Percentiles rank a stretch among this genome's conserved stretches.
These are phyloP conservation scores for Leccinum pellstonianum DNA, from an alignment of 768 basidiomycete species.

Conservation along the genomic window DNA sequence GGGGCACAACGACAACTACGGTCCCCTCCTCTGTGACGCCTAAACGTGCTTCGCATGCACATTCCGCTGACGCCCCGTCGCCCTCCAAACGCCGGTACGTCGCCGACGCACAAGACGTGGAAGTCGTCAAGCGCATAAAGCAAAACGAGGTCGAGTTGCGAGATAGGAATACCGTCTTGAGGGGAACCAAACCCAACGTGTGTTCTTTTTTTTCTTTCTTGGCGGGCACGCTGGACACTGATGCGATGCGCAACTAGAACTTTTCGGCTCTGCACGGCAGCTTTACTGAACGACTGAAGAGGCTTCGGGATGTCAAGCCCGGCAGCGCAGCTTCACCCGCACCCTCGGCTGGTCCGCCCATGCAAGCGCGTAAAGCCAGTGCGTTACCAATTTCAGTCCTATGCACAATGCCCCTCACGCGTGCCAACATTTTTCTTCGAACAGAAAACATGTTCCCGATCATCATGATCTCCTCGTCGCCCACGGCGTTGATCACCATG, in stretches of 20 bases:
- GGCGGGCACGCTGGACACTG: not conserved
- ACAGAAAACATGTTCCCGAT: conserved; percentile 83
- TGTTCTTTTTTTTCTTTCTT: conserved; percentile 25
- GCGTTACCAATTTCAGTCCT: conserved; percentile 25
- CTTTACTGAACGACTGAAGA: conserved; percentile 78
- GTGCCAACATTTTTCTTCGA: not conserved
- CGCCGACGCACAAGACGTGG: conserved; percentile 72
- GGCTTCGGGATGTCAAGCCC: conserved; percentile 64
- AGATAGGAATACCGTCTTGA: conserved; percentile 79
- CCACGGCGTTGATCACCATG: conserved; percentile 95
- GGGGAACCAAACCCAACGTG: conserved; percentile 83
- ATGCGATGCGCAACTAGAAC: conserved; percentile 52
- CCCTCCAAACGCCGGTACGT: conserved; percentile 76
- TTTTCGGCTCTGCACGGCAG: conserved; percentile 67
- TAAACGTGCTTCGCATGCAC: conserved; percentile 20
- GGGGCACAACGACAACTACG: conserved; percentile 8
- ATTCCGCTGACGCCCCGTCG: conserved; percentile 36
- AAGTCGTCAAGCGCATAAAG: conserved; percentile 81
- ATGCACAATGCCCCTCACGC: no score
- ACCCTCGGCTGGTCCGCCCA: conserved; percentile 35
- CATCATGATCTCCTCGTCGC: conserved; percentile 93
- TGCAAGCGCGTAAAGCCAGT: conserved; percentile 72
- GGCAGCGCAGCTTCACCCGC: conserved; percentile 41
- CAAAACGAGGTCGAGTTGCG: conserved; percentile 74
- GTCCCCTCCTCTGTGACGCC: conserved; percentile 8